Conservation (phyloP, 257 asterid species). For the Coffea canephora region DNA sequence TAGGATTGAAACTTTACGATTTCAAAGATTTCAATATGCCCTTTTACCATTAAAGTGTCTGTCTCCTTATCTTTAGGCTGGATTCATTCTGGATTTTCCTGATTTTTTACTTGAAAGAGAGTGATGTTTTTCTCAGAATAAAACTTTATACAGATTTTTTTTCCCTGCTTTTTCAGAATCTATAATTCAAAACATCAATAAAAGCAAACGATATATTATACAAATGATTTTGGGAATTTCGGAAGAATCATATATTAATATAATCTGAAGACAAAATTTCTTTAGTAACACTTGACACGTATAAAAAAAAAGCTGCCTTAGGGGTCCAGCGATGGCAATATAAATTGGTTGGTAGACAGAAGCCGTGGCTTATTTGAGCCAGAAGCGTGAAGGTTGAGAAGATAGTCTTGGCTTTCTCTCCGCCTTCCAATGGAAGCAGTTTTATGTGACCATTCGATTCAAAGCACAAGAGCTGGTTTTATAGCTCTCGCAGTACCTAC, state of each 20-base stretch:
- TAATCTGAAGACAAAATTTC: too few species aligned
- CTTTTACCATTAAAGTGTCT: neutral
- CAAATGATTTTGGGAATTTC: too few species aligned
- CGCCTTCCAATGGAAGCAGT: conserved; percentile 37
- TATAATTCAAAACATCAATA: too few species aligned
- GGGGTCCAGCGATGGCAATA: neutral
- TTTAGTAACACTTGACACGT: neutral
- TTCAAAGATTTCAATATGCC: neutral
- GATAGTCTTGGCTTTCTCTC: conserved; percentile 19
- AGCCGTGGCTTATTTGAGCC: neutral
- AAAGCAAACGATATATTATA: too few species aligned
- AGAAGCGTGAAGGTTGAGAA: conserved; percentile 13
- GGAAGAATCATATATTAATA: too few species aligned
- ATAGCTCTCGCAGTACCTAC: conserved; percentile 24
- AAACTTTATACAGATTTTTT: too few species aligned
- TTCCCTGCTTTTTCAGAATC: neutral
- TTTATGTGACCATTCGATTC: conserved; percentile 43
- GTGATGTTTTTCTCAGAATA: neutral
- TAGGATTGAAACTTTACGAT: neutral
- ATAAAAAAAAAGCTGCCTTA: neutral
- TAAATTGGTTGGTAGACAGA: neutral
- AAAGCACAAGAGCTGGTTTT: conserved; percentile 43
- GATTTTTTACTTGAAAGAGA: neutral
- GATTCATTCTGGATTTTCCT: neutral
- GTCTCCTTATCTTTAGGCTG: neutral